Evolutionary conservation across 1,139 yeast genomes (phyloP).

Genomic region (Scheffersomyces insectosa): DNA sequence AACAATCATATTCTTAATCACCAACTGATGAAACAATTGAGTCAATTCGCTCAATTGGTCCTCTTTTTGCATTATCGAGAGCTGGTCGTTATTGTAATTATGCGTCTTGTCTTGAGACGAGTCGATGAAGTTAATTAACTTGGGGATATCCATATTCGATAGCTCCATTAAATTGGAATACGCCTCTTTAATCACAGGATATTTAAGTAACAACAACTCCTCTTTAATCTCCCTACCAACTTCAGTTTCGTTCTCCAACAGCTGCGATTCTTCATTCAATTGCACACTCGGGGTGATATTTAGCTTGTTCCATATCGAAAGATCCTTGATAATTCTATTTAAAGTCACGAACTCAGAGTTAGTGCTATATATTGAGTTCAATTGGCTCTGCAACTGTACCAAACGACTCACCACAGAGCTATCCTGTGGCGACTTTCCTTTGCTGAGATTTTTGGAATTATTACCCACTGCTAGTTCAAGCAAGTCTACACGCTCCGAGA

Average conservation of each 20-base stretch:
- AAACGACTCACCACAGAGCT: slow-evolving; percentile 3
- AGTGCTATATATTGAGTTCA: slow-evolving; percentile 17
- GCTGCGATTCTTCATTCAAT: neutral
- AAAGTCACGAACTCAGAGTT: slow-evolving; percentile 24
- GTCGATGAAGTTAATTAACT: slow-evolving; percentile 21
- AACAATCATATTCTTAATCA: slow-evolving; percentile 30
- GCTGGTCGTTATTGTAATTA: slow-evolving; percentile 14
- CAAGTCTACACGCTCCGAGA: slow-evolving; percentile 5
- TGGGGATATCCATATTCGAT: slow-evolving; percentile 21
- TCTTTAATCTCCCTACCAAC: slow-evolving; percentile 11
- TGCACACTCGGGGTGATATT: slow-evolving; percentile 1
- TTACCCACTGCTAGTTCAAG: slow-evolving; percentile 7
- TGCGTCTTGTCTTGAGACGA: slow-evolving; percentile 19
- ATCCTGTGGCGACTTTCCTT: no score
- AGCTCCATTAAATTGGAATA: slow-evolving; percentile 22
- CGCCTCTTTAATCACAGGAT: slow-evolving; percentile 20
- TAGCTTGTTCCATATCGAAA: slow-evolving; percentile 15
- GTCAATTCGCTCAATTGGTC: slow-evolving; percentile 16
- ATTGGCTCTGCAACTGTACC: slow-evolving; percentile 13
- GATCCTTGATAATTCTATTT: slow-evolving; percentile 20
- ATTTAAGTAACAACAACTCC: slow-evolving; percentile 21
- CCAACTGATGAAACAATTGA: slow-evolving; percentile 20
- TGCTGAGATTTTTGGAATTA: neutral
- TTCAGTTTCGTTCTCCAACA: slow-evolving; percentile 4
- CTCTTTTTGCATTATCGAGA: slow-evolving; percentile 9